A percentile compares a stretch with the other conserved stretches of the same genome.
Conservation (phyloP, 1,139 yeast species). For the Debaryomycetaceae sp. region DNA sequence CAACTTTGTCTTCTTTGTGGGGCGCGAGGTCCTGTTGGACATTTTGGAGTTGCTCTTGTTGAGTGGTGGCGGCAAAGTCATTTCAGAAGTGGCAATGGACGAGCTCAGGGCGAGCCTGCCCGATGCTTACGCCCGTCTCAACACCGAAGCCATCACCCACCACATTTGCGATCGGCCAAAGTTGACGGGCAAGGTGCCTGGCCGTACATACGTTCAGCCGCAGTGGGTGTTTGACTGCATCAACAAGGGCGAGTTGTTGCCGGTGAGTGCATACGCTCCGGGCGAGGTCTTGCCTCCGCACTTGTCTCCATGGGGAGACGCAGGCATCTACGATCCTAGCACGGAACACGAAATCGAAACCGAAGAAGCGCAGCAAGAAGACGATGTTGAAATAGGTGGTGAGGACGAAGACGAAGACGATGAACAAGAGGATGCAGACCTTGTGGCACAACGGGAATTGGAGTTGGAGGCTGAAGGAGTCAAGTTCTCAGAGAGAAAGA, state of each 20-base stretch:
- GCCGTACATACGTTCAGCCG: constrained; percentile 91
- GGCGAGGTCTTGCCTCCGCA: constrained; percentile 97
- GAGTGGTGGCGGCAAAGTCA: constrained; percentile 78
- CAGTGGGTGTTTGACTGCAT: constrained; percentile 96
- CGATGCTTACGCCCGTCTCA: constrained; percentile 34
- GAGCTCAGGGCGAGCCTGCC: constrained; percentile 43
- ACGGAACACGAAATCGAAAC: constrained; percentile 29
- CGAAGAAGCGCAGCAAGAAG: constrained; percentile 37
- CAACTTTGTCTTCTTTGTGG: constrained; percentile 71
- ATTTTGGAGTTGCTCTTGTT: constrained; percentile 79
- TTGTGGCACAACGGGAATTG: constrained; percentile 69
- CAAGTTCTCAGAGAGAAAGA: constrained; percentile 47
- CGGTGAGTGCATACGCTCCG: constrained; percentile 77
- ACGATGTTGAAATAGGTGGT: constrained; percentile 38
- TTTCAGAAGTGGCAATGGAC: constrained; percentile 83
- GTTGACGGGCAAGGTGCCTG: constrained; percentile 65
- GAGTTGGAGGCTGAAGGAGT: constrained; percentile 89
- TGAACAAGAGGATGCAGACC: constrained; percentile 46
- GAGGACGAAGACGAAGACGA: constrained; percentile 39
- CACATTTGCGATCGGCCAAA: constrained; percentile 92
- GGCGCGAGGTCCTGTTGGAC: constrained; percentile 94
- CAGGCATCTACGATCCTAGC: constrained; percentile 80
- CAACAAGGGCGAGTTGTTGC: constrained; percentile 62
- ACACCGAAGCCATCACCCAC: constrained; percentile 69
- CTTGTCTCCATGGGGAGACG: constrained; percentile 98